Evolutionary conservation across 2,329 filamentous ascomycete genomes (phyloP), one percentile per base, ranked within the genome.

Genomic region (Exophiala sp.): DNA sequence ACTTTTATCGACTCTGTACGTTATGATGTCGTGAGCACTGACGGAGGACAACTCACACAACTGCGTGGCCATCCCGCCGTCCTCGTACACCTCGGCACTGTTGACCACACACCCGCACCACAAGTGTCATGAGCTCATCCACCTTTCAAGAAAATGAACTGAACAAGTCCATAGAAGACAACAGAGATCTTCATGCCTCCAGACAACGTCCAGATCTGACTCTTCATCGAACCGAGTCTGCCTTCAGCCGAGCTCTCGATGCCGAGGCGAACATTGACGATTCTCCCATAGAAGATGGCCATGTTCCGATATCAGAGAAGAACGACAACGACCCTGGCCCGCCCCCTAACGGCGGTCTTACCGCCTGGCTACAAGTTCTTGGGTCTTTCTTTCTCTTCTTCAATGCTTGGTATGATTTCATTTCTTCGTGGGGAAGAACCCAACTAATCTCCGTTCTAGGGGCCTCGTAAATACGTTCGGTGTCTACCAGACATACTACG

Each of bases 401-500:
- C 59, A 69, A 69, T 40, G 64, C 59, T 41, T 71, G 67, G 66
- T 59, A 48, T 14, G 56, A 16, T 16, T 16, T 46, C 29, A 14
- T 14, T 14, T 12, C 10, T 40, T 40, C 12, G 29, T 11, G 11
- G 2, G 14, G 9, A 53, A 24, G 11, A n/a, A 14, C 5, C 10
- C 3, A 18, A 29, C 3, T 29, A 29, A 29, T 29, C 5, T 29
- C 24, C 7, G 24, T 29, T 29, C 24, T 16, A 59, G 66, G 66
- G 63, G 64, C 20, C 59, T 58, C 2, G 54, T 68, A 5, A 68
- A 66, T 34, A 54, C 65, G 1, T 68, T 65, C 44, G 67, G 68
- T 3, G 65, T 65, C 6, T 72, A 67, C 39, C 66, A 71, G 43
- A 67, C 65, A 2, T 71, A 65, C 52, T 72, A 71, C 54, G 59